These are phyloP conservation scores for Falciphora oryzae DNA, from an alignment of 2,329 filamentous ascomycete species.

Conservation along the genomic window DNA sequence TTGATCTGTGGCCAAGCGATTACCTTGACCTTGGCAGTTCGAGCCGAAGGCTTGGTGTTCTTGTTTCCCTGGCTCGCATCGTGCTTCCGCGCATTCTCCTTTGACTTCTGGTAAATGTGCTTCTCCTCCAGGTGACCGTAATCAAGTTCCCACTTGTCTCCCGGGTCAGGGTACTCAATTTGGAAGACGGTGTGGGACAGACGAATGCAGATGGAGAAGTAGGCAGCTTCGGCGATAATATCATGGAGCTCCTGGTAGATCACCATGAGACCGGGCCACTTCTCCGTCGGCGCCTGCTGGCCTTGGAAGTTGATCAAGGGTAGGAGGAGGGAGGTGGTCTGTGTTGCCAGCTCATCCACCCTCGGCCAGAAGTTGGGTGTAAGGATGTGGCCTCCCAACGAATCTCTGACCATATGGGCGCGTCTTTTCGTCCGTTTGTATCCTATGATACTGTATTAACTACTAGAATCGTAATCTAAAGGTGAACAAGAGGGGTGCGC, in stretches of 20 bases:
- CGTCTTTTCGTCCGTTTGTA: constrained; percentile 30
- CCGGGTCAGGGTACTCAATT: constrained; percentile 22
- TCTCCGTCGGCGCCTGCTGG: constrained; percentile 11
- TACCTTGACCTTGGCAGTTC: constrained; percentile 25
- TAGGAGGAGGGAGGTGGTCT: constrained; percentile 28
- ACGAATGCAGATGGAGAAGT: constrained; percentile 25
- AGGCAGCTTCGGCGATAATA: constrained; percentile 26
- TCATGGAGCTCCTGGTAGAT: constrained; percentile 28
- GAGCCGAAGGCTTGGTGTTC: constrained; percentile 5
- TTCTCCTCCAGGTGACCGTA: constrained; percentile 19
- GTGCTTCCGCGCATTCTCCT: constrained; percentile 12
- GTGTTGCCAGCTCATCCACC: constrained; percentile 29
- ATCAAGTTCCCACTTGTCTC: constrained; percentile 21
- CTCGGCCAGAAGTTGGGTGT: constrained; percentile 30
- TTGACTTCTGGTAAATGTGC: constrained; percentile 18
- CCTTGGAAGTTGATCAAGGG: constrained; percentile 29
- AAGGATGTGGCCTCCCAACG: constrained; percentile 20
- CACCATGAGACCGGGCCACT: constrained; percentile 15
- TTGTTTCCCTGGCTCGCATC: constrained; percentile 11
- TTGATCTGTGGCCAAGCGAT: constrained; percentile 24
- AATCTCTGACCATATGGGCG: constrained; percentile 22
- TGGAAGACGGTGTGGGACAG: constrained; percentile 25
- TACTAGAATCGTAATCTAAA: not conserved
- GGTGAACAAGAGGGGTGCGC: constrained; percentile 8
- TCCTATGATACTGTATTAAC: constrained; percentile 20